A percentile compares a stretch with the other conserved stretches of the same genome.
Evolutionary conservation across 768 basidiomycete species (phyloP).

Genomic region (Aureoboletus auriporus): DNA sequence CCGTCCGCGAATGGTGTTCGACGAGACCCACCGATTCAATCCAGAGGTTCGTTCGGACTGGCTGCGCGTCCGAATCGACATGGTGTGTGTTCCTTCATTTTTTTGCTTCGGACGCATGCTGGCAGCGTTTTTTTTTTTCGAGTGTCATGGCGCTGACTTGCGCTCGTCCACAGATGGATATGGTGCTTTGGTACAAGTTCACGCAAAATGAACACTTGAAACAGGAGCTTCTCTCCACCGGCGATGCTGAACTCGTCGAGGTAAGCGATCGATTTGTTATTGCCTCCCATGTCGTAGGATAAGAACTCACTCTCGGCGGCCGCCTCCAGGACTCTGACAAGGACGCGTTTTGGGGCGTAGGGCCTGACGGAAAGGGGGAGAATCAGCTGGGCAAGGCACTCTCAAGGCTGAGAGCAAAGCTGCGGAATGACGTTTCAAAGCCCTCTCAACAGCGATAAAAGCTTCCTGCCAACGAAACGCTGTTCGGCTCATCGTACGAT

Average conservation of each 20-base stretch:
- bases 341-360: conserved; percentile 42
- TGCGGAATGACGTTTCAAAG: conserved; percentile 23
- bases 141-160: conserved; percentile 4
- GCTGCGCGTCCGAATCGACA: conserved; percentile 31
- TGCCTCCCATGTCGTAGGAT: background rate
- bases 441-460: conserved; percentile 15
- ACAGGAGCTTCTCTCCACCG: conserved; percentile 33
- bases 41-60: conserved; percentile 34
- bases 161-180: conserved; percentile 37
- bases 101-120: conserved; percentile 13
- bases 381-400: conserved; percentile 42
- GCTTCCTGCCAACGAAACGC: conserved; percentile 9
- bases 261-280: conserved; percentile 24
- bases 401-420: conserved; percentile 32
- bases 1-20: conserved; percentile 30
- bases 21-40: conserved; percentile 33
- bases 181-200: conserved; percentile 38
- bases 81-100: conserved; percentile 18
- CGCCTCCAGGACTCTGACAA: conserved; percentile 24
- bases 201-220: conserved; percentile 36
- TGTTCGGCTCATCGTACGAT: conserved; percentile 23
- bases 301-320: conserved; percentile 14
- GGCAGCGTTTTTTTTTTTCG: conserved; percentile 1
- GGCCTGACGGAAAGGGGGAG: conserved; percentile 33
- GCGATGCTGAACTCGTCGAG: conserved; percentile 36